These are phyloP conservation scores for Diophrys appendiculata DNA, from an alignment of 73 alveolate genomes.

Conservation along the genomic window DNA sequence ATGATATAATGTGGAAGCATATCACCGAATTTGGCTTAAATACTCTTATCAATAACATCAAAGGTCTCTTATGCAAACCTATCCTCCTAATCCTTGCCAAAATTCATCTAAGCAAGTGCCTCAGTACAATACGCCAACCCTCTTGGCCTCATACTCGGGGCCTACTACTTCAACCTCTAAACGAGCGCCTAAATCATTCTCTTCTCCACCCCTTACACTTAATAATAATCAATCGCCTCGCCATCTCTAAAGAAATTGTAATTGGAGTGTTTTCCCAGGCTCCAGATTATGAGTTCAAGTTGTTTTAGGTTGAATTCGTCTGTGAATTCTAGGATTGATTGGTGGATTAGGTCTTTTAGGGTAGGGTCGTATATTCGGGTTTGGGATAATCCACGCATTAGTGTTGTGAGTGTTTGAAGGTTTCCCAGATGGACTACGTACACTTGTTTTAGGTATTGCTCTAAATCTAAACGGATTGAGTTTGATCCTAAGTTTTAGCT, in stretches of 20 bases:
- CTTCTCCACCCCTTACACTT: neutral
- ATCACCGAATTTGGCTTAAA: neutral
- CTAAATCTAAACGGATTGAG: slow-evolving; percentile 40
- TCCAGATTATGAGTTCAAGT: neutral
- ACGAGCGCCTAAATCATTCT: neutral
- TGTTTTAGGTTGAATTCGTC: neutral
- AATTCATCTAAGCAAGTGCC: slow-evolving; percentile 14
- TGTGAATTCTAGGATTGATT: neutral
- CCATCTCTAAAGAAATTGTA: neutral
- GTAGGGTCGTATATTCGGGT: slow-evolving; percentile 32
- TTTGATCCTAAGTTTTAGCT: slow-evolving; percentile 41
- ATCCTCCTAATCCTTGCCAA: neutral
- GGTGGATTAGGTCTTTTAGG: slow-evolving; percentile 20
- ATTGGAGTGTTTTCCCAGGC: neutral
- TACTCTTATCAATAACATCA: slow-evolving; percentile 10
- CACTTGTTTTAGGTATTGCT: slow-evolving; percentile 5
- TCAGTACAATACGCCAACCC: neutral
- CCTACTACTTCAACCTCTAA: neutral
- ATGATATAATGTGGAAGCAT: slow-evolving; percentile 1
- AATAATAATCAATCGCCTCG: neutral
- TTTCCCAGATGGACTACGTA: slow-evolving; percentile 24
- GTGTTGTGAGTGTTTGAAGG: slow-evolving; percentile 5
- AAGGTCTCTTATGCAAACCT: neutral
- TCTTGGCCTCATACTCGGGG: slow-evolving; percentile 20
- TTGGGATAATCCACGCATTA: slow-evolving; percentile 22